Conservation (phyloP, 805 yeast genomes). For the Candida ascalaphidarum region DNA sequence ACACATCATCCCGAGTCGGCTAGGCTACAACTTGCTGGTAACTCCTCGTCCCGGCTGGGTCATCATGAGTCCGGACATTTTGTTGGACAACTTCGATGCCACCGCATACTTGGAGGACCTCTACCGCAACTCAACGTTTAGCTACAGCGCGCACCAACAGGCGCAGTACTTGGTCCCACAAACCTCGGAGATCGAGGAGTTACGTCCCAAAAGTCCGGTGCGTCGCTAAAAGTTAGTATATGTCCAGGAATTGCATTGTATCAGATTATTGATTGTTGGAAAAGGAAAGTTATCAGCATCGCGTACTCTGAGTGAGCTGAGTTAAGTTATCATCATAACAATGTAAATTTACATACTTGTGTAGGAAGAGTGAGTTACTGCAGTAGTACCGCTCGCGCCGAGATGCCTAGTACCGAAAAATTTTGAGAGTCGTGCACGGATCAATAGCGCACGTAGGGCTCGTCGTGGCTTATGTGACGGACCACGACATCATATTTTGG, state of each 20-base stretch:
- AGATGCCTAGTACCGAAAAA: too few relatives aligned
- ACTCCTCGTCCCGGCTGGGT: constrained; percentile 85
- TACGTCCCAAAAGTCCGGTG: constrained; percentile 78
- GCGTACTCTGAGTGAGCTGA: constrained; percentile 51
- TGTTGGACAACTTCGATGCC: constrained; percentile 57
- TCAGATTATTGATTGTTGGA: constrained; percentile 40
- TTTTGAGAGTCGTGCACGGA: too few relatives aligned
- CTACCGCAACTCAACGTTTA: constrained; percentile 20
- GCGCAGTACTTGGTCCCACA: constrained; percentile 50
- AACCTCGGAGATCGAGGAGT: constrained; percentile 62
- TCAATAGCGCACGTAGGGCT: too few relatives aligned
- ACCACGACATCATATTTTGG: too few relatives aligned
- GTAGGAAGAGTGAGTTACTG: too few relatives aligned
- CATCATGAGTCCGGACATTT: constrained; percentile 73
- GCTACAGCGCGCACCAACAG: constrained; percentile 27
- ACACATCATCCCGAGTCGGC: constrained; percentile 72
- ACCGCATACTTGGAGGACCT: constrained; percentile 21
- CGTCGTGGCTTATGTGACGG: too few relatives aligned
- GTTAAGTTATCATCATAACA: constrained; percentile 44
- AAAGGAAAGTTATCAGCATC: constrained; percentile 42
- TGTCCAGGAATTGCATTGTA: constrained; percentile 1
- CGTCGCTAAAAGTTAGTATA: constrained; percentile 2
- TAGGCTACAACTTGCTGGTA: constrained; percentile 58
- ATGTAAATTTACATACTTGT: too few relatives aligned
- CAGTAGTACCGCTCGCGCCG: too few relatives aligned